Base-by-base conservation (phyloP, 2,329 filamentous ascomycete species). In the Thermoascus crustaceus region DNA sequence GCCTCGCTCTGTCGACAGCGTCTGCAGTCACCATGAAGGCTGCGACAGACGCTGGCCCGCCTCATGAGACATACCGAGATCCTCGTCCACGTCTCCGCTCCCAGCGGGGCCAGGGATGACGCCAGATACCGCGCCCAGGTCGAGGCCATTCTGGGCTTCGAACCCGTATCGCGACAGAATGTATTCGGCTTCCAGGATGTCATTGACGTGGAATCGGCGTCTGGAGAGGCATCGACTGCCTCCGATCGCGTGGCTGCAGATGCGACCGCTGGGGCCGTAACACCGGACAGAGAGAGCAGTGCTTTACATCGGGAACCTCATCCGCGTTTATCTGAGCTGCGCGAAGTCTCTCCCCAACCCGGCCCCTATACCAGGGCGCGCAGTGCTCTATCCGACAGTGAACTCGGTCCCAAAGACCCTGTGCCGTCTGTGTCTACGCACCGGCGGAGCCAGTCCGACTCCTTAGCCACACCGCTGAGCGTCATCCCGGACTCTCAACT, bases 401-500 rank as follows among this genome's bases (percentile, higher is more conserved):
- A n/a, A n/a, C n/a, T n/a, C n/a, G n/a, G n/a, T n/a, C 16, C 13
- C 16, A 11, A 31, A 9, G 29, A 16, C 4, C 7, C 16, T 5
- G 11, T 7, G 11, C 8, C 26, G 11, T 14, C 26, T 14, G 8
- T 18, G 14, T 13, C 29, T 19, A 6, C 25, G 14, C 1, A 13
- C 14, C 23, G 22, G 13, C 32, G 17, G 5, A 17, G 16, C 25
- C 17, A 38, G 19, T 37, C 34, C 2, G 51, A 50, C 30, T 56
- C 52, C 9, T 52, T 58, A 21, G 52, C 52, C 9, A 60, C 52
- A 20, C 56, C 57, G 13, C 41, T 63, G 17, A 63, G 58, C 31
- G 55, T 58, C 9, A 58, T 66, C 14, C 60, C 60, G 13, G 59
- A 66, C 30, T 66, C 62, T 2, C 61, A 64, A 23, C 54, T 57